phyloP scores from a whole-genome alignment of 2,329 filamentous ascomycete genomes.

The Sclerotinia trifoliorum region DNA sequence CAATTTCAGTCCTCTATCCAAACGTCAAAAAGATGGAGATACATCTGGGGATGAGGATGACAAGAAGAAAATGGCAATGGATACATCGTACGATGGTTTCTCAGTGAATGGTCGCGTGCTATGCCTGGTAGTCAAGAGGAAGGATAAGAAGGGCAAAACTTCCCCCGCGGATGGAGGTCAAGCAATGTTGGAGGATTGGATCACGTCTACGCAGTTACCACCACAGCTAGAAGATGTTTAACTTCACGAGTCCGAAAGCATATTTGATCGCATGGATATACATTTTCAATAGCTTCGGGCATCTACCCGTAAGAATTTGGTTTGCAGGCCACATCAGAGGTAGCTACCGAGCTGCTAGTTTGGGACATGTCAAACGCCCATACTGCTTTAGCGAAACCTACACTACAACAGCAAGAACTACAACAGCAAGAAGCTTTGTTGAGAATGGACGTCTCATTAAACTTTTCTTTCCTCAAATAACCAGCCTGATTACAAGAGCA shows the following conservation, averaged over 20 bases:
- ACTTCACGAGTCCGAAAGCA: background rate
- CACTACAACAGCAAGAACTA: background rate
- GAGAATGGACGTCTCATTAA: conserved; percentile 2
- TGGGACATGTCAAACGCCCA: too few species aligned
- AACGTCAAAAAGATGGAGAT: conserved; percentile 46
- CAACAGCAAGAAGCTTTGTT: background rate
- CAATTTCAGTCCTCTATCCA: conserved; percentile 41
- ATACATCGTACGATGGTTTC: conserved; percentile 91
- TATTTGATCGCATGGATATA: background rate
- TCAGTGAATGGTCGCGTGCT: conserved; percentile 91
- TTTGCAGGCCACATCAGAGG: too few species aligned
- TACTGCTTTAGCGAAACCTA: background rate
- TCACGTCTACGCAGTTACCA: conserved; percentile 70
- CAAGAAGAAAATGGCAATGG: conserved; percentile 87
- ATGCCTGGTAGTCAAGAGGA: conserved; percentile 82
- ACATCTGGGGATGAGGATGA: conserved; percentile 53
- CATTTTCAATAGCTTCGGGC: background rate
- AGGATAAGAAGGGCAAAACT: conserved; percentile 51
- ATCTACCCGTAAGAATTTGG: background rate
- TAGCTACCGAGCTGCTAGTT: too few species aligned
- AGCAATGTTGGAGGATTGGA: conserved; percentile 81
- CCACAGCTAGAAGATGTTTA: conserved; percentile 30
- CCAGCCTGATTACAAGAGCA: background rate
- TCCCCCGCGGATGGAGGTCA: conserved; percentile 49
- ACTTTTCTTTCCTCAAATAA: background rate